Percentiles rank a stretch among this genome's conserved stretches.
phyloP scores from a whole-genome alignment of 306 rosid genomes.

The Cajanus cajan region DNA sequence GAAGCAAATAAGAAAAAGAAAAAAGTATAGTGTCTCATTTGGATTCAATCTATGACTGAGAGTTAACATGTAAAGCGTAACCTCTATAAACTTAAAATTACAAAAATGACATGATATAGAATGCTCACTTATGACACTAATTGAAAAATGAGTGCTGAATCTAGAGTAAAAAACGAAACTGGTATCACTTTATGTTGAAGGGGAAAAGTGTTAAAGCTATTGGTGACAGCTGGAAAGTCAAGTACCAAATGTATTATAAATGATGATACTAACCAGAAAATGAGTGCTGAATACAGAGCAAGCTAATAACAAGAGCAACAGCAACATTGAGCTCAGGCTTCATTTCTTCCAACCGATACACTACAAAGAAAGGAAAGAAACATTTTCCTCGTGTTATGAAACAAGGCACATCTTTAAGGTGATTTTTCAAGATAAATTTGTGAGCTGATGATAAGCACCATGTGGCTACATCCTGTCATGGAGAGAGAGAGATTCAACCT shows the following conservation, averaged over 20 bases:
- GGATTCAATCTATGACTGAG: background rate
- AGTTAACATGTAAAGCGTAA: background rate
- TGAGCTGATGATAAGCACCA: constrained; percentile 16
- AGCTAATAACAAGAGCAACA: constrained; percentile 53
- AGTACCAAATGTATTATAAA: background rate
- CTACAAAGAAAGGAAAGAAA: constrained; percentile 26
- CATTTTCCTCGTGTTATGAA: constrained; percentile 20
- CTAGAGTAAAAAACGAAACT: background rate
- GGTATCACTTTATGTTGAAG: background rate
- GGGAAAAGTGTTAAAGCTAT: background rate
- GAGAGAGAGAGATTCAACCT: background rate
- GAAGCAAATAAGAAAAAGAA: constrained; percentile 23
- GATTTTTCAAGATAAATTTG: constrained; percentile 16
- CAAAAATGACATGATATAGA: background rate
- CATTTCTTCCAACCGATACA: constrained; percentile 65
- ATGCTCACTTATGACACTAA: background rate
- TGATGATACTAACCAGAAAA: constrained; percentile 61
- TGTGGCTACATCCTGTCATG: background rate
- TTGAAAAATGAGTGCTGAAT: constrained; percentile 1
- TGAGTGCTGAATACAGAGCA: constrained; percentile 60
- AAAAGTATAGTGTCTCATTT: constrained; percentile 6
- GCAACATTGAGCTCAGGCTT: constrained; percentile 51
- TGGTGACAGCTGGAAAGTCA: background rate
- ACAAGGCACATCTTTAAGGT: constrained; percentile 1
- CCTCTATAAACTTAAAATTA: constrained; percentile 14